Evolutionary conservation across 176 grass and related monocot genomes (phyloP).

Genomic region (Dendrocalamus sinicus): DNA sequence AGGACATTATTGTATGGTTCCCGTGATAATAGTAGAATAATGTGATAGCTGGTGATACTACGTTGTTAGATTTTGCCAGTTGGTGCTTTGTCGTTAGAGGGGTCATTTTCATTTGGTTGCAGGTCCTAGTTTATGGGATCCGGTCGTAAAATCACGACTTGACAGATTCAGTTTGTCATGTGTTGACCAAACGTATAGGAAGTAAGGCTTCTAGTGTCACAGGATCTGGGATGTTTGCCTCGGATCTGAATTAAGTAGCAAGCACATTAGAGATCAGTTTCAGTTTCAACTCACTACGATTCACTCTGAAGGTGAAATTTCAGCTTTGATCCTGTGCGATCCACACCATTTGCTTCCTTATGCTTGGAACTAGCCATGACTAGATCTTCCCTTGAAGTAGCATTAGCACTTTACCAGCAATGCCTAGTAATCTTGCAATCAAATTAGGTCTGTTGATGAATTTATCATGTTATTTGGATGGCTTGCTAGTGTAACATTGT

Average conservation of each 20-base stretch:
- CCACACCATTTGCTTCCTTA: background rate
- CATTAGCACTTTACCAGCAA: background rate
- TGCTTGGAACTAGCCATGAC: background rate
- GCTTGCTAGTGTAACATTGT: background rate
- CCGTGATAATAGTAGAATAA: background rate
- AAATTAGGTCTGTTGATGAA: background rate
- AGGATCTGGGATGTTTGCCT: slow-evolving; percentile 25
- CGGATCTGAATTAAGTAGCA: slow-evolving; percentile 11
- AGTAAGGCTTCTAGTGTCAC: background rate
- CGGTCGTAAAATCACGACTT: slow-evolving; percentile 15
- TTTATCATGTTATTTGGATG: background rate
- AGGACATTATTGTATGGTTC: background rate
- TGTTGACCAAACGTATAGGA: background rate
- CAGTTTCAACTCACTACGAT: background rate
- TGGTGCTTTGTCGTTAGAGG: slow-evolving; percentile 29
- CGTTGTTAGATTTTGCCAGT: background rate
- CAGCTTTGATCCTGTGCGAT: background rate
- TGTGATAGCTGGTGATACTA: background rate
- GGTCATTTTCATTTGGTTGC: slow-evolving; percentile 40
- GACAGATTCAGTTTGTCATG: slow-evolving; percentile 13
- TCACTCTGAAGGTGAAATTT: background rate
- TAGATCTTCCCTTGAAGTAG: background rate
- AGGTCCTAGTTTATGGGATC: slow-evolving; percentile 30
- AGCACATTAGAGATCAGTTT: background rate
- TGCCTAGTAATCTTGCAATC: background rate